Base-by-base conservation (phyloP, 2,329 filamentous ascomycete species). In the Penicillium brevicompactum region DNA sequence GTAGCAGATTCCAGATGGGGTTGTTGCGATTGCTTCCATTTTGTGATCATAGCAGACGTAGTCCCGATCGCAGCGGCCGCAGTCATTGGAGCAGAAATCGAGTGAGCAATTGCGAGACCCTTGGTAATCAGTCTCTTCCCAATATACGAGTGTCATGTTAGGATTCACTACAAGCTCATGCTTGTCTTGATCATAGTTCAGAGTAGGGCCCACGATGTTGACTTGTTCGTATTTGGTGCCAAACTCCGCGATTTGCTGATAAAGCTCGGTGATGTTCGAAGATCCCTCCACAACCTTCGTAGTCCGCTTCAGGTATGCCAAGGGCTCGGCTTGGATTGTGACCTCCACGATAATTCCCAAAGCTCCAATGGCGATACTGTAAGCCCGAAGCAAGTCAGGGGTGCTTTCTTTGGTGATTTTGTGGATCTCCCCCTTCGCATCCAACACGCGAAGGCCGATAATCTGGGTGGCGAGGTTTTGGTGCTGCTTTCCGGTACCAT, bases 31-130 rank as follows among this genome's bases (percentile, higher is more conserved):
- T n/a, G 60, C 60, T 27, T 61, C 51, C 11, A 45, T 59, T 11
- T 51, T 55, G 44, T 63, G 49, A n/a, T 64, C 62, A 41, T 64
- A 64, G 56, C 62, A 64, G 37, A 63, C 47, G 44, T 62, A 63
- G 22, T 61, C 49, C 31, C 56, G 55, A 31, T 53, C 57, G 44
- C 62, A 64, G 52, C 53, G 49, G 31, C 60, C 62, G 42, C 62
- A 64, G 38, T 54, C 62, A 22, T 64, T 64, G 37, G 62, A 60
- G 38, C 62, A 64, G 58, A 56, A 64, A 44, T 63, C 57, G 32
- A 58, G 42, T 9, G 62, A 54, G 45, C 62, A 64, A 56, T 64
- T 64, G 43, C 51, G 55, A 27, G 51, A 52, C 6, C 52, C 56
- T 5, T 53, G 61, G 46, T 56, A 61, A 50, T 60, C 48, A 37